These are phyloP conservation scores for Ceratocystis eucalypticola DNA, from an alignment of 2,329 filamentous ascomycete genomes.

Conservation along the genomic window DNA sequence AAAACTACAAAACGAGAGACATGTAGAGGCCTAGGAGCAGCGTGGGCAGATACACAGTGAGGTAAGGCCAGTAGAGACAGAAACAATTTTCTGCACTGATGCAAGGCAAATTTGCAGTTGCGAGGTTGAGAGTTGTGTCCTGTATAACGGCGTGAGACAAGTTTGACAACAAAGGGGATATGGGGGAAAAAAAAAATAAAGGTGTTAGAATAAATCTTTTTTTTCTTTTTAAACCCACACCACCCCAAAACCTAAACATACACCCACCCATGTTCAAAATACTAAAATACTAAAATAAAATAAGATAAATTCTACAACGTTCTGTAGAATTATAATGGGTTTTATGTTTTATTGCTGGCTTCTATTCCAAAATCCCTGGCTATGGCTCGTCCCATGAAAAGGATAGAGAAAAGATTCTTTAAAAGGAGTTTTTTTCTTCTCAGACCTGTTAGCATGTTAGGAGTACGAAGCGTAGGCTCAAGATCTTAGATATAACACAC, in stretches of 20 bases:
- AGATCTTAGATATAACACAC: slow-evolving; percentile 9
- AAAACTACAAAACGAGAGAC: not conserved
- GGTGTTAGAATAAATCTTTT: not conserved
- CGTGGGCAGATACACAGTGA: not conserved
- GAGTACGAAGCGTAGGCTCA: not conserved
- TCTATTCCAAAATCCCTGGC: not conserved
- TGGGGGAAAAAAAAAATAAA: not conserved
- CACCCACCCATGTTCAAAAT: no score
- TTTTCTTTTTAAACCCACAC: no score
- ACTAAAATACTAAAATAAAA: not conserved
- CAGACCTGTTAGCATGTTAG: not conserved
- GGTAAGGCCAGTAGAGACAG: not conserved
- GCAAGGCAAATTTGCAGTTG: not conserved
- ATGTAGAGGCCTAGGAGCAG: not conserved
- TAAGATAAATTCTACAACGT: not conserved
- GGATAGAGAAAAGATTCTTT: not conserved
- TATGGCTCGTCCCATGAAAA: not conserved
- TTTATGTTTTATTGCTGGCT: not conserved
- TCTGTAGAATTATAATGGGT: no score
- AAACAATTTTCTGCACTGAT: not conserved
- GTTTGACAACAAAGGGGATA: not conserved
- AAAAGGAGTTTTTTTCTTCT: not conserved
- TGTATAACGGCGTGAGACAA: not conserved
- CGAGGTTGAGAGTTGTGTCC: not conserved
- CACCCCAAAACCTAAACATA: no score